A percentile compares a stretch with the other conserved stretches of the same genome.
Evolutionary conservation across 2,329 filamentous ascomycete genomes (phyloP).

Genomic region (Trichoderma guizhouense): DNA sequence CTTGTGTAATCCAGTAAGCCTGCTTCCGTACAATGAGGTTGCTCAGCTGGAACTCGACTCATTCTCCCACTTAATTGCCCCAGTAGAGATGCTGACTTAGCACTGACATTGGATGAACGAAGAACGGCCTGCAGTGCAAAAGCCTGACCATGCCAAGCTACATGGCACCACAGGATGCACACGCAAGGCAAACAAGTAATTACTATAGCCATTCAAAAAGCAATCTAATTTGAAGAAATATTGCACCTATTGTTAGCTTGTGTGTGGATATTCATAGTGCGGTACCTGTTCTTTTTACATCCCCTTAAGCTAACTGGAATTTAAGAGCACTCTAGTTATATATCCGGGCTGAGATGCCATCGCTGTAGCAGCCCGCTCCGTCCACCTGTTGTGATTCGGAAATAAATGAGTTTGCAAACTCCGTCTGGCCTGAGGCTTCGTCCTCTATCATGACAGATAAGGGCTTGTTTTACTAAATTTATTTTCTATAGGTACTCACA

Average conservation of each 20-base stretch:
- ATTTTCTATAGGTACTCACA: not conserved
- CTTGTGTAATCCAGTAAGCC: too few species aligned
- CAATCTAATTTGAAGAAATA: too few species aligned
- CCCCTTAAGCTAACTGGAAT: too few species aligned
- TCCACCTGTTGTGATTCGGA: not conserved
- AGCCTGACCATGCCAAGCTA: not conserved
- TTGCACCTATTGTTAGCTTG: too few species aligned
- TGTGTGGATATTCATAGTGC: too few species aligned
- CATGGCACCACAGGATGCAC: not conserved
- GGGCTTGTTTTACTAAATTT: not conserved
- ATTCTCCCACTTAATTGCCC: too few species aligned
- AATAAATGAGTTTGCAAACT: not conserved
- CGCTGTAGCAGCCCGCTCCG: too few species aligned
- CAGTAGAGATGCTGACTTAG: not conserved
- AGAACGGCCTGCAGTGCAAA: too few species aligned
- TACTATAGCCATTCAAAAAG: too few species aligned
- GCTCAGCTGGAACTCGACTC: not conserved
- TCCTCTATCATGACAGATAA: not conserved
- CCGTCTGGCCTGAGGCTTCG: not conserved
- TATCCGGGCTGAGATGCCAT: not conserved
- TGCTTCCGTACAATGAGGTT: not conserved
- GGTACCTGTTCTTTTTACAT: accelerated
- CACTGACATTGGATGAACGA: not conserved
- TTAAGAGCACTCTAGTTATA: not conserved
- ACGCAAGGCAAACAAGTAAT: too few species aligned